phyloP scores from a whole-genome alignment of 371 early-diverging fungal species.

The Mucor piriformis region DNA sequence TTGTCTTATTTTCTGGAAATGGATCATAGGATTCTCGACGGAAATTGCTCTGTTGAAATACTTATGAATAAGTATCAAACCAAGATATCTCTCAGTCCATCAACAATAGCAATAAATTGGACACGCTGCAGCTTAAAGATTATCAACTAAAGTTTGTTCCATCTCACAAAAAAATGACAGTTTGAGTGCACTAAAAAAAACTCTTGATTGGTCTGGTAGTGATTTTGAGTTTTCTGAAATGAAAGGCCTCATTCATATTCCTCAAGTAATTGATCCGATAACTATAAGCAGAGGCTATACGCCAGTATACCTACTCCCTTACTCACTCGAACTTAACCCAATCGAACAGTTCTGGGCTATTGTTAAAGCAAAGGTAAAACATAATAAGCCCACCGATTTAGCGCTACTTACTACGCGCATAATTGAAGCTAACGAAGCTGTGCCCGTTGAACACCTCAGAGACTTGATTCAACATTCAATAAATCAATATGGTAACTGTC shows the following conservation, averaged over 20 bases:
- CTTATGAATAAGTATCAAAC: too few species aligned
- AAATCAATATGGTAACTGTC: constrained; percentile 2
- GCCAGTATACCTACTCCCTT: constrained; percentile 7
- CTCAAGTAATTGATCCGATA: constrained; percentile 5
- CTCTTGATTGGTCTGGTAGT: too few species aligned
- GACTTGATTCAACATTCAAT: constrained; percentile 12
- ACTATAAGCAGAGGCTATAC: background rate
- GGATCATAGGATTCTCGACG: too few species aligned
- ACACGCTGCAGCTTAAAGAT: too few species aligned
- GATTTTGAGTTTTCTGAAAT: constrained; percentile 9
- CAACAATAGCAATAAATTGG: too few species aligned
- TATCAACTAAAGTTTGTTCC: too few species aligned
- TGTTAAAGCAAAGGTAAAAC: constrained; percentile 3
- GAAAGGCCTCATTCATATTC: constrained; percentile 9
- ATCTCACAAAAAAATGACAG: too few species aligned
- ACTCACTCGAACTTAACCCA: constrained; percentile 17
- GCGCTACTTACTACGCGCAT: constrained; percentile 13
- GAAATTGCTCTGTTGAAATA: too few species aligned
- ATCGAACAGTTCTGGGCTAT: constrained; percentile 10
- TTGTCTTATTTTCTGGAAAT: too few species aligned
- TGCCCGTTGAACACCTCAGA: constrained; percentile 10
- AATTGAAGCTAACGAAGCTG: constrained; percentile 15
- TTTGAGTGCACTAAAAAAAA: too few species aligned
- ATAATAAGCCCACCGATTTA: constrained; percentile 2
- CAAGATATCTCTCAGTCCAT: too few species aligned